Evolutionary conservation across 2,329 filamentous ascomycete genomes (phyloP).

Genomic region (Aspergillus latus): DNA sequence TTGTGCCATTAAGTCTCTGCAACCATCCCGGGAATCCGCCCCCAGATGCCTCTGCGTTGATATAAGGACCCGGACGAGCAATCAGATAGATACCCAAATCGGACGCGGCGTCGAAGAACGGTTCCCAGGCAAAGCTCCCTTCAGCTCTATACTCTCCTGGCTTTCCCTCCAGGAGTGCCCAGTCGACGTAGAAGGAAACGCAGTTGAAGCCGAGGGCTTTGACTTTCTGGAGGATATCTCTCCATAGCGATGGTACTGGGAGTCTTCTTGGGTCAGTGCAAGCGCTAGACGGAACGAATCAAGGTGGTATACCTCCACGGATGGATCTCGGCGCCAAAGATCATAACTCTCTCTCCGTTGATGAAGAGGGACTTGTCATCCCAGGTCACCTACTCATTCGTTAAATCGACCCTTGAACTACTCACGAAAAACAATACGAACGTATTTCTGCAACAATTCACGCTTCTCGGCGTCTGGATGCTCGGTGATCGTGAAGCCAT

Average conservation of each 20-base stretch:
- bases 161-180: conserved; percentile 74
- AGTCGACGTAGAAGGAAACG: conserved; percentile 77
- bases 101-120: conserved; percentile 73
- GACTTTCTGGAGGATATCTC: conserved; percentile 79
- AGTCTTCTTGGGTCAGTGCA: conserved; percentile 41
- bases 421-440: conserved; percentile 33
- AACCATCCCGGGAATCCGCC: conserved; percentile 82
- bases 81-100: conserved; percentile 75
- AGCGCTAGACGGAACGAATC: neutral
- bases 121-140: conserved; percentile 69
- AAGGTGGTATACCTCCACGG: conserved; percentile 54
- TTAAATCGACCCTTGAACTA: neutral
- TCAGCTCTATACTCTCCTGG: conserved; percentile 68
- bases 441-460: conserved; percentile 56
- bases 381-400: conserved; percentile 59
- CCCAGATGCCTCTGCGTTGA: conserved; percentile 74
- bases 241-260: conserved; percentile 62
- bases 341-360: conserved; percentile 66
- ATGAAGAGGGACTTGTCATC: conserved; percentile 71
- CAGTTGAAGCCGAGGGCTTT: conserved; percentile 77
- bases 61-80: conserved; percentile 70
- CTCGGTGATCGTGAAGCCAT: conserved; percentile 48
- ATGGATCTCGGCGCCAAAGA: conserved; percentile 74
- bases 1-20: conserved; percentile 62
- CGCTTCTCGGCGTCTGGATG: conserved; percentile 44